Conservation (phyloP, 352 stramenopile genomes). For the Phytophthora ramorum region DNA sequence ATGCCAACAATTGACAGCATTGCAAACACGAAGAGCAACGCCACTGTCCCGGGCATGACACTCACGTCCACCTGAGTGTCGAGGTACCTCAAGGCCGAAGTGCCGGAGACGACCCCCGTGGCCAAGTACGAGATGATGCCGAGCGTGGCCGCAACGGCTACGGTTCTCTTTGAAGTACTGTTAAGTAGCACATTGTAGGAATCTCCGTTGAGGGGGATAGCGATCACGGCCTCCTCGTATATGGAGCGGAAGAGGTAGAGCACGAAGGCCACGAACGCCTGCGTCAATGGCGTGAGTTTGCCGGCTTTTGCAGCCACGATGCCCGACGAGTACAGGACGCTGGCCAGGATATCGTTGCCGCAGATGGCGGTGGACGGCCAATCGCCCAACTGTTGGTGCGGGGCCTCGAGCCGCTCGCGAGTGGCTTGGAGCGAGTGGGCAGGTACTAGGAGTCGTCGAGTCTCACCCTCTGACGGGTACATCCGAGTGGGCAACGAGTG, state of each 20-base stretch:
- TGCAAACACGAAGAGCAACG: conserved; percentile 85
- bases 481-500: conserved; percentile 44
- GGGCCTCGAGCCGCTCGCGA: conserved; percentile 31
- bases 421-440: conserved; percentile 35
- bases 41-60: conserved; percentile 51
- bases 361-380: conserved; percentile 92
- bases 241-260: conserved; percentile 85
- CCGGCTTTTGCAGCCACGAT: conserved; percentile 77
- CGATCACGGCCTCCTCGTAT: conserved; percentile 92
- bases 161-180: conserved; percentile 90
- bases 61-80: conserved; percentile 56
- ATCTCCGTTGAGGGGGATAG: conserved; percentile 91
- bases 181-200: conserved; percentile 94
- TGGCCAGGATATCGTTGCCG: conserved; percentile 93
- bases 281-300: conserved; percentile 86
- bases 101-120: conserved; percentile 80
- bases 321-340: conserved; percentile 83
- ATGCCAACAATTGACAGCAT: conserved; percentile 87
- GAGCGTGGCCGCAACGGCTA: conserved; percentile 88
- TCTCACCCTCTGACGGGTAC: conserved; percentile 51
- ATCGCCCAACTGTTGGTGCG: conserved; percentile 59
- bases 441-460: conserved; percentile 36
- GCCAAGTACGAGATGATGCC: conserved; percentile 93
- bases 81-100: conserved; percentile 68
- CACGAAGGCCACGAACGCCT: conserved; percentile 79